phyloP scores from a whole-genome alignment of 768 basidiomycete species.

The Phylloporus arenicola region DNA sequence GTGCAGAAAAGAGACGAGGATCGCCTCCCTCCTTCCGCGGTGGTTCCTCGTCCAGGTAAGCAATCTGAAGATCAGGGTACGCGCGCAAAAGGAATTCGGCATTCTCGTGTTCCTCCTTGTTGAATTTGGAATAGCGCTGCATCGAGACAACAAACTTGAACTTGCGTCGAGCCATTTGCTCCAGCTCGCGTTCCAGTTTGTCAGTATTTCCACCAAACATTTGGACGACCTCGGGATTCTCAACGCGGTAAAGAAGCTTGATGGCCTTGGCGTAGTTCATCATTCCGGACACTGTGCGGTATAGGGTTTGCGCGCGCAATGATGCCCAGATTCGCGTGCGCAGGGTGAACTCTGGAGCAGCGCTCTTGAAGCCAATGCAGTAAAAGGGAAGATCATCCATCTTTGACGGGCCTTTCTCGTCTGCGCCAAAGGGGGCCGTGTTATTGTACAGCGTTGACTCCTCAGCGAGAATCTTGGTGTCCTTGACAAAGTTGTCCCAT shows the following conservation, averaged over 20 bases:
- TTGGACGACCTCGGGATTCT: slow-evolving; percentile 99
- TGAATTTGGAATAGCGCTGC: slow-evolving; percentile 99
- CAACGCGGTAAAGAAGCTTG: slow-evolving; percentile 98
- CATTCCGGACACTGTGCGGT: slow-evolving; percentile 98
- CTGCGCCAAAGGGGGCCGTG: slow-evolving; percentile 62
- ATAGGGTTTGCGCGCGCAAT: slow-evolving; percentile 95
- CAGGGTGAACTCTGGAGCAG: slow-evolving; percentile 95
- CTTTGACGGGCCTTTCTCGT: slow-evolving; percentile 81
- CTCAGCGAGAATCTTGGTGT: slow-evolving; percentile 97
- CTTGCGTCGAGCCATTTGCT: slow-evolving; percentile 95
- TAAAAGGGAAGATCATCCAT: slow-evolving; percentile 95
- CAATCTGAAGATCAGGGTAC: slow-evolving; percentile 97
- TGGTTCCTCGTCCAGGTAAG: slow-evolving; percentile 95
- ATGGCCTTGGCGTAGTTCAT: slow-evolving; percentile 99
- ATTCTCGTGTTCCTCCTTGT: slow-evolving; percentile 98
- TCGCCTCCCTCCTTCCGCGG: slow-evolving; percentile 93
- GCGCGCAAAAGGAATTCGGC: slow-evolving; percentile 96
- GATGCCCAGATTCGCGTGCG: slow-evolving; percentile 99
- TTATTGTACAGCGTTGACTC: slow-evolving; percentile 87
- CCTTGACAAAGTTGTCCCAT: slow-evolving; percentile 99
- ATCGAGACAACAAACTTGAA: slow-evolving; percentile 99
- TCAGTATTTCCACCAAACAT: slow-evolving; percentile 97
- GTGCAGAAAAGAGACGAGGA: slow-evolving; percentile 87
- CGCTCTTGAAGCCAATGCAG: slow-evolving; percentile 98
- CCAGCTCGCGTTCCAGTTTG: slow-evolving; percentile 90